These are phyloP conservation scores for Geranium incanum DNA, from an alignment of 441 rosid genomes.

Conservation along the genomic window DNA sequence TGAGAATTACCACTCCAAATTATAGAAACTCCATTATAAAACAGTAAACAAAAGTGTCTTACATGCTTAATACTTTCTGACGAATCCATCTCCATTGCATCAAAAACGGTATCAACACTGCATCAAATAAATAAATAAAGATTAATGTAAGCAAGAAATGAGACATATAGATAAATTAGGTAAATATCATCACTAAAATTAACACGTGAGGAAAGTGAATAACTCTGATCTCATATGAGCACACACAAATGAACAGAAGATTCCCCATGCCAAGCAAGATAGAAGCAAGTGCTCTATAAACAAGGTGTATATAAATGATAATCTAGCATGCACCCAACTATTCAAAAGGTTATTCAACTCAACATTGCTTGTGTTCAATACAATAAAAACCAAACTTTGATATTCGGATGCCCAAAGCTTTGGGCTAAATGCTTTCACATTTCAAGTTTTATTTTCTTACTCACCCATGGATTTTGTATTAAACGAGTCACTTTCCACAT, in stretches of 20 bases:
- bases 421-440: background rate
- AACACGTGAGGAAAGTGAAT: background rate
- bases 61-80: constrained; percentile 19
- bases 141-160: background rate
- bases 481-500: constrained; percentile 3
- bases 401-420: background rate
- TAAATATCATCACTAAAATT: background rate
- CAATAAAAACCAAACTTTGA: constrained; percentile 7
- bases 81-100: constrained; percentile 24
- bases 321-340: constrained; percentile 1
- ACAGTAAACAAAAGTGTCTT: constrained; percentile 12
- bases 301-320: background rate
- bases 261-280: background rate
- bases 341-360: background rate
- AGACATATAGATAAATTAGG: background rate
- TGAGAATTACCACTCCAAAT: background rate
- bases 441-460: background rate
- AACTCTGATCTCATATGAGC: background rate
- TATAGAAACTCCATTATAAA: background rate
- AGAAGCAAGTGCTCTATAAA: constrained; percentile 4
- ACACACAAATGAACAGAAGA: background rate
- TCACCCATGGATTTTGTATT: constrained; percentile 1
- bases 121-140: background rate
- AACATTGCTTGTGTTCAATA: background rate
- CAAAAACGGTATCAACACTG: constrained; percentile 29